Evolutionary conservation across 1,284 basidiomycete genomes (phyloP), one percentile per base, ranked within the genome.

Genomic region (Sporisorium iseilematis-ciliati): DNA sequence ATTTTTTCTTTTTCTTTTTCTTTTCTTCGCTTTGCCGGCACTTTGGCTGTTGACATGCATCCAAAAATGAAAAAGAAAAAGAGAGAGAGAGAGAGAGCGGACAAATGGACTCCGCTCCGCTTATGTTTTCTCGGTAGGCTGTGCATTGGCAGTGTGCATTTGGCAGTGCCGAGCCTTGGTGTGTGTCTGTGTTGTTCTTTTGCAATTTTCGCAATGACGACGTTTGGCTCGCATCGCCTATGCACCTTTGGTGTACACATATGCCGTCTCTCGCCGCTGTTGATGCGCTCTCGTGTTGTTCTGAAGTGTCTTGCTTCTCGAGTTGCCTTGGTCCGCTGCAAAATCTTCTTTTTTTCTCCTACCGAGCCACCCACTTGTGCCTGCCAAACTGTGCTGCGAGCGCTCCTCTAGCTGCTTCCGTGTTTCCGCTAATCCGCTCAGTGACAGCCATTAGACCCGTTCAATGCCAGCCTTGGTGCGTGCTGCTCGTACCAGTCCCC

Each of bases 301-400:
- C 25, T 33, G 29, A 29, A 7, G 29, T n/a, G n/a, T 50, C 25
- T 50, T 18, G 48, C 8, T 48, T n/a, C n/a, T n/a, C n/a, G n/a
- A n/a, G n/a, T n/a, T n/a, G n/a, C 29, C 25, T 16, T 48, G 25
- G 21, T 29, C 31, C 5, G 11, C 49, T 46, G 35, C 26, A n/a
- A n/a, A n/a, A 7, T 43, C 29, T 54, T 61, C 26, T 61, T 43
- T 33, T 56, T 63, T 56, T 45, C 46, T 62, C 46, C 53, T 62
- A 26, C 21, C 57, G 50, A 59, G 42, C 25, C 25, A 51, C n/a
- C 49, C 12, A 35, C 20, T 35, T 11, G n/a, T 33, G 49, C 49
- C 49, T 50, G 49, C 49, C 49, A 21, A 50, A 50, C 31, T 50
- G 49, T 31, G 48, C 57, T 29, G 23, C 46, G 49, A 18, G n/a